Conservation (phyloP, 495 filamentous ascomycete species). For the Durotheca rogersii region DNA sequence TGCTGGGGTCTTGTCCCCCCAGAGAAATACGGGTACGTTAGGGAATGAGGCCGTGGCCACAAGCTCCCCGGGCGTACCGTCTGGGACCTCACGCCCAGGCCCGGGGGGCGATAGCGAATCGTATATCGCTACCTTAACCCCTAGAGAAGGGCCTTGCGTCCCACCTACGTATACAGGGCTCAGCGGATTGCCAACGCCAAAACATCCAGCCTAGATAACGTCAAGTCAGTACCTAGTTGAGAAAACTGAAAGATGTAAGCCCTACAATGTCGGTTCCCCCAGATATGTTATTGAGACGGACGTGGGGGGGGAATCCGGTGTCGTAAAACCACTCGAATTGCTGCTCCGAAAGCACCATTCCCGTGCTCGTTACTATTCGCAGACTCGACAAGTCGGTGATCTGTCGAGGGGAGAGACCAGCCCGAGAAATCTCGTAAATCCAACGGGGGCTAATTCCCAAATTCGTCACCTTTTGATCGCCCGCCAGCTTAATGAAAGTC, state of each 20-base stretch:
- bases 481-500: constrained; percentile 60
- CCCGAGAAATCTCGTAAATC: constrained; percentile 66
- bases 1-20: constrained; percentile 55
- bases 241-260: neutral
- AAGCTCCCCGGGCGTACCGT: constrained; percentile 70
- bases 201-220: constrained; percentile 57
- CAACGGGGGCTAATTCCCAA: constrained; percentile 74
- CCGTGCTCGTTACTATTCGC: constrained; percentile 63
- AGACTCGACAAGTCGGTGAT: constrained; percentile 62
- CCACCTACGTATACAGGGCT: constrained; percentile 71
- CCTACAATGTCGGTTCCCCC: constrained; percentile 73
- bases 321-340: constrained; percentile 85
- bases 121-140: constrained; percentile 65
- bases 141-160: constrained; percentile 63
- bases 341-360: constrained; percentile 73
- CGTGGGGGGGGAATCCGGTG: constrained; percentile 62
- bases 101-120: constrained; percentile 60
- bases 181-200: constrained; percentile 68
- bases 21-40: constrained; percentile 71
- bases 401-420: constrained; percentile 57
- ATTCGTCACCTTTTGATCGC: constrained; percentile 58
- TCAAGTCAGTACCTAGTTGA: too few relatives aligned
- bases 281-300: constrained; percentile 70
- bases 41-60: constrained; percentile 69
- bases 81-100: constrained; percentile 52